Percentiles rank a stretch among this genome's conserved stretches.
Conservation (phyloP, 495 filamentous ascomycete genomes). For the Articulospora tetracladia region DNA sequence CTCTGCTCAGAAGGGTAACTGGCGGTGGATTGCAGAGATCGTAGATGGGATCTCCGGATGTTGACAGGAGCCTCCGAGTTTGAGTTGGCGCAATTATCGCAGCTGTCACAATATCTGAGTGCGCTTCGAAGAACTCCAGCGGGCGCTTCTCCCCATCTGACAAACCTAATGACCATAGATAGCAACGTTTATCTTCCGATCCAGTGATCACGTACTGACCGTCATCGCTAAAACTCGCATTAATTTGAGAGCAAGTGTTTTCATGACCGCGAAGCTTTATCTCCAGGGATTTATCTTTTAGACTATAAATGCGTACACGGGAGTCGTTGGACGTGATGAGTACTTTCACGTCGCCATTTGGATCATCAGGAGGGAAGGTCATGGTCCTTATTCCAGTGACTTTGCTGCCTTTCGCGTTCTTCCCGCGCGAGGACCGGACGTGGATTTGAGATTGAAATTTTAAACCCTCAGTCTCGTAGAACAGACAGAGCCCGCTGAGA, state of each 20-base stretch:
- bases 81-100: slow-evolving; percentile 78
- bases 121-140: slow-evolving; percentile 84
- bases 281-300: slow-evolving; percentile 77
- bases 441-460: slow-evolving; percentile 82
- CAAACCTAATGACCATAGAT: slow-evolving; percentile 75
- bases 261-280: slow-evolving; percentile 91
- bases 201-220: slow-evolving; percentile 86
- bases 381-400: slow-evolving; percentile 92
- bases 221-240: slow-evolving; percentile 85
- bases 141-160: slow-evolving; percentile 63
- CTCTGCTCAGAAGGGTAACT: slow-evolving; percentile 74
- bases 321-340: slow-evolving; percentile 96
- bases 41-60: slow-evolving; percentile 87
- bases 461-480: slow-evolving; percentile 93
- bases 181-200: slow-evolving; percentile 84
- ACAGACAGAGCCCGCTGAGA: slow-evolving; percentile 79
- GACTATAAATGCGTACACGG: slow-evolving; percentile 84
- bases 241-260: slow-evolving; percentile 89
- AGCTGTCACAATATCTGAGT: slow-evolving; percentile 82
- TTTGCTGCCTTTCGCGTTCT: slow-evolving; percentile 94
- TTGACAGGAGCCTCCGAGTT: slow-evolving; percentile 71
- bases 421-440: slow-evolving; percentile 82
- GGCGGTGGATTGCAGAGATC: slow-evolving; percentile 96
- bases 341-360: slow-evolving; percentile 74
- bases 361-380: slow-evolving; percentile 51